Conservation (phyloP, 805 yeast genomes). For the Candida patagonica region DNA sequence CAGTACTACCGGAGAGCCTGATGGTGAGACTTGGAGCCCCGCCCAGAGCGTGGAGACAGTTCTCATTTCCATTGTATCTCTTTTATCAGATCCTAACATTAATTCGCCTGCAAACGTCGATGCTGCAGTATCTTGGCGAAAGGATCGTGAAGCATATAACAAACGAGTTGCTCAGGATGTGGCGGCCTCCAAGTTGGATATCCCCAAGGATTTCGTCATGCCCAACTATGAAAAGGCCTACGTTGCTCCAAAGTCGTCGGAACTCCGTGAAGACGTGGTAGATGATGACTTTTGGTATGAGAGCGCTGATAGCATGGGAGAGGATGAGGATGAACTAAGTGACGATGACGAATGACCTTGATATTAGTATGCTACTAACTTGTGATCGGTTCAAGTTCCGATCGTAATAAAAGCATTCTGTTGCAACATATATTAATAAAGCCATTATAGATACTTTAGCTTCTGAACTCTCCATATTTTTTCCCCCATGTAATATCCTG, state of each 20-base stretch:
- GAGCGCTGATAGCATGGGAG: conserved; percentile 46
- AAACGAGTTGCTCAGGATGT: conserved; percentile 73
- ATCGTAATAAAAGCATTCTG: too few species aligned
- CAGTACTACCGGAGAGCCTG: conserved; percentile 82
- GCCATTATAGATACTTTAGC: neutral
- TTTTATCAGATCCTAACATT: conserved; percentile 88
- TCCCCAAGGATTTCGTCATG: conserved; percentile 78
- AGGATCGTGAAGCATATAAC: conserved; percentile 66
- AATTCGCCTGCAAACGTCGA: conserved; percentile 94
- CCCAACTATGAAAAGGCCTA: conserved; percentile 62
- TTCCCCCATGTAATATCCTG: neutral
- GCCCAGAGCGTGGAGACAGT: conserved; percentile 84
- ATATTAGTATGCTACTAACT: neutral
- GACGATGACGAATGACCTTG: conserved; percentile 39
- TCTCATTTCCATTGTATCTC: conserved; percentile 78
- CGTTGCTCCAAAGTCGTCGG: conserved; percentile 30
- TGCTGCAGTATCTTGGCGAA: conserved; percentile 86
- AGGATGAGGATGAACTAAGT: conserved; percentile 38
- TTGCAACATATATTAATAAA: too few species aligned
- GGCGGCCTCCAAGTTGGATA: conserved; percentile 58
- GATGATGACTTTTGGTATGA: conserved; percentile 85
- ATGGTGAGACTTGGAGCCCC: conserved; percentile 77
- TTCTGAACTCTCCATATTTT: neutral
- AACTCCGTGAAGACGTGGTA: conserved; percentile 42
- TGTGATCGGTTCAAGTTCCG: too few species aligned